Evolutionary conservation across 495 filamentous ascomycete genomes (phyloP), one percentile per base, ranked within the genome.

Genomic region (Thozetella sp.): DNA sequence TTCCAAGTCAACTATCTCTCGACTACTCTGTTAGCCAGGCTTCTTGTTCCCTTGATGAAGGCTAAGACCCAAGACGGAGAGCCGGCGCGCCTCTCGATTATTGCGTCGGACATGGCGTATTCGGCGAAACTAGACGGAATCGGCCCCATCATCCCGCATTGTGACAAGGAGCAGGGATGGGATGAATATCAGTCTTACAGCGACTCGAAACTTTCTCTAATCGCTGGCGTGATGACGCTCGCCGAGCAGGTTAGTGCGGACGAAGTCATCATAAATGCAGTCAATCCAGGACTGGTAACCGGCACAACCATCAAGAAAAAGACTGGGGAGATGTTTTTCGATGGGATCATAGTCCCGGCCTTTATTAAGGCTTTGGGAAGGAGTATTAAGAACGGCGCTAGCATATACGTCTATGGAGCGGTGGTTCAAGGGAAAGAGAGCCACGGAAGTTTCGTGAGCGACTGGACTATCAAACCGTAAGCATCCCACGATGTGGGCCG

Each of bases 41-140:
- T 84, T 0, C 63, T 83, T 2, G 65, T 85, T 0, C 81, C 82
- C 12, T 46, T 74, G 3, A 68, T 83, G 2, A 69, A 78, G 57
- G 34, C 45, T 1, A 80, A 76, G 58, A 67, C 59, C 15, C n/a
- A 55, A 19, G n/a, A 55, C 26, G 60, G 61, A 30, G n/a, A 25
- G 2, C 70, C 76, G 0, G 70, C 72, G 1, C 65, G 71, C 4
- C 57, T 83, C 23, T 72, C 71, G 0, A 69, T 83, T 50, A 67
- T 80, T 34, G 72, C 58, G 24, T 76, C 76, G 0, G 74, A 67
- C 24, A 64, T 72, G n/a, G 65, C 71, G 1, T 69, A 67, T 27
- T 66, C 67, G 0, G 64, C 74, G 1, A 72, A 81, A 57, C 71
- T 80, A 43, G 67, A 74, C 24, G 6, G 6, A 6, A 15, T 37